phyloP scores from a whole-genome alignment of 192 early-diverging fungal genomes.

The Coemansia sp. region DNA sequence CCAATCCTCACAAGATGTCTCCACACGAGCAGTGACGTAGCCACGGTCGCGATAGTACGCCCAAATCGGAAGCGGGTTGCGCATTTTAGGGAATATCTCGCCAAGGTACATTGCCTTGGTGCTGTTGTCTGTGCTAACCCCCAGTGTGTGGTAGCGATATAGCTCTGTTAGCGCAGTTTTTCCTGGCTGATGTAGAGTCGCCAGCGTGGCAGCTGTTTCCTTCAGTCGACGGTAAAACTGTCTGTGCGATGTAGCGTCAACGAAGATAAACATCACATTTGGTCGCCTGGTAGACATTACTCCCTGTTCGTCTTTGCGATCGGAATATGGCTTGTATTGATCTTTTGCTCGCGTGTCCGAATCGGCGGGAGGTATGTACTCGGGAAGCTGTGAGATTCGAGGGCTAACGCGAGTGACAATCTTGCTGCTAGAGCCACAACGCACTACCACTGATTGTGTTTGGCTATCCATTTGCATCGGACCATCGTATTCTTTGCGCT shows the following conservation, averaged over 20 bases:
- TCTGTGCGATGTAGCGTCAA: slow-evolving; percentile 58
- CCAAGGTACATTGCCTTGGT: slow-evolving; percentile 57
- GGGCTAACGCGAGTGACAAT: slow-evolving; percentile 45
- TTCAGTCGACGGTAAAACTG: slow-evolving; percentile 60
- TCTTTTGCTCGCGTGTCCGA: slow-evolving; percentile 24
- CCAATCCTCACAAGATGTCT: slow-evolving; percentile 61
- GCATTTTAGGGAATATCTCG: slow-evolving; percentile 24
- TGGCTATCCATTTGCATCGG: slow-evolving; percentile 35
- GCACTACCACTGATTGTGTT: slow-evolving; percentile 55
- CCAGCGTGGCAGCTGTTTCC: slow-evolving; percentile 39
- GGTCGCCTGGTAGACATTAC: slow-evolving; percentile 16
- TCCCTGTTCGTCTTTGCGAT: background rate
- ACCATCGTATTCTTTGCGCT: slow-evolving; percentile 17
- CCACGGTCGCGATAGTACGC: slow-evolving; percentile 60
- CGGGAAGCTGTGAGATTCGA: slow-evolving; percentile 5
- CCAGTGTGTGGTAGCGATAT: slow-evolving; percentile 58
- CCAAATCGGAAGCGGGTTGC: slow-evolving; percentile 59
- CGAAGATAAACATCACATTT: slow-evolving; percentile 57
- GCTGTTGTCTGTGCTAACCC: slow-evolving; percentile 59
- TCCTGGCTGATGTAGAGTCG: slow-evolving; percentile 31
- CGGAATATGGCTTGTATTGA: background rate
- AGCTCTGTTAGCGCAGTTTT: slow-evolving; percentile 52
- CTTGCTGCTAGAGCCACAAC: slow-evolving; percentile 46
- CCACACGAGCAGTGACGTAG: slow-evolving; percentile 58
- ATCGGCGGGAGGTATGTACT: slow-evolving; percentile 23